Evolutionary conservation across 1,139 yeast species (phyloP), one percentile per base, ranked within the genome.

Genomic region (Saccharomycopsis crataegensis): DNA sequence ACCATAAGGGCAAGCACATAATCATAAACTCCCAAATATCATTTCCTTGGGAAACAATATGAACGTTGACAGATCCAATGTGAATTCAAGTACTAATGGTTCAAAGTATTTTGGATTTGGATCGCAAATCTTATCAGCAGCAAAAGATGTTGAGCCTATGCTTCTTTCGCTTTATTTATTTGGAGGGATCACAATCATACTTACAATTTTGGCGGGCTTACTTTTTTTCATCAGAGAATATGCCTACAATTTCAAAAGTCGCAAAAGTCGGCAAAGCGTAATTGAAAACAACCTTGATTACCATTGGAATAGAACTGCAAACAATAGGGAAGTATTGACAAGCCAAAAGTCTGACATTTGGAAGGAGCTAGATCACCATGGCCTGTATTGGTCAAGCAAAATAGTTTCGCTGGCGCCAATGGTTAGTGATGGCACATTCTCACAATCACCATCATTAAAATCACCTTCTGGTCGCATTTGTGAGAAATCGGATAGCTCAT

Each of bases 11-110:
- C 58, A 85, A 82, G 43, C 60, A 87, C 84, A 67, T 85, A 86
- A 52, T 89, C 89, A 67, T 87, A 82, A 48, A 85, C 91, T 62
- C 95, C 95, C 59, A 80, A 72, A 54, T 90, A 88, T 65, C 83
- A 89, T 61, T 70, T 68, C 65, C 59, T 16, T 73, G 64, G 67
- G 78, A 80, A 54, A 76, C 74, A 64, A 79, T 77, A 63, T 79
- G 79, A 57, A 75, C 63, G 58, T 69, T 68, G 62, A 79, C 82
- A 55, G 80, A 76, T 64, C 80, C 83, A 58, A 85, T 79, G 53
- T 22, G 28, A 22, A 82, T 43, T 8, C 74, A 22, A 22, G 28
- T 22, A 22, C 28, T 22, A 3, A 22, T 22, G 28, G 28, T 4
- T 22, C 28, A 22, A 22, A 4, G 28, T 22, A 22, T 22, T 22